Conservation (phyloP, 1,284 basidiomycete species). For the Rhodotorula sp. region DNA sequence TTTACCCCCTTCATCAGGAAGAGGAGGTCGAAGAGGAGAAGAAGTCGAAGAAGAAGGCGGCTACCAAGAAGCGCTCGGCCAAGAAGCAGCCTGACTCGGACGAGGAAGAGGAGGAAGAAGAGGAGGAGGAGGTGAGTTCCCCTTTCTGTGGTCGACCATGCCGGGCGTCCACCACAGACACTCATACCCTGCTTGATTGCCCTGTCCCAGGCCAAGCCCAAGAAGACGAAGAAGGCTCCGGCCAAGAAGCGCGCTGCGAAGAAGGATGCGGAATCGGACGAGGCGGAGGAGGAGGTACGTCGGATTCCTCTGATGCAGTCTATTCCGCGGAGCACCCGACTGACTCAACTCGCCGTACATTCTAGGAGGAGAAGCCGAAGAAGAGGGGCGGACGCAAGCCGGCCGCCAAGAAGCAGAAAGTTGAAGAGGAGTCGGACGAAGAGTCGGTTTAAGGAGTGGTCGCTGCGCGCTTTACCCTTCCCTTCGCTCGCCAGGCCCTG, state of each 20-base stretch:
- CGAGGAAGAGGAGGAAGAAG: slow-evolving; percentile 1
- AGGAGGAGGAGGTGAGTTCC: slow-evolving; percentile 6
- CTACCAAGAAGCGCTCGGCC: slow-evolving; percentile 8
- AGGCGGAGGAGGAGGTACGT: slow-evolving; percentile 4
- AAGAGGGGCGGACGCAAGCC: slow-evolving; percentile 16
- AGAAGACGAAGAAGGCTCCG: slow-evolving; percentile 7
- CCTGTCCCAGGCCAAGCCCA: neutral
- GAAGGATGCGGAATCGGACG: slow-evolving; percentile 3
- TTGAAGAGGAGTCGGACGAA: slow-evolving; percentile 13
- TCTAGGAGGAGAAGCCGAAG: slow-evolving; percentile 7
- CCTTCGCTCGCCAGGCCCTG: neutral
- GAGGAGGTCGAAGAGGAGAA: neutral
- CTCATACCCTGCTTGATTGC: neutral
- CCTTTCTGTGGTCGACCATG: neutral
- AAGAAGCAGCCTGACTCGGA: slow-evolving; percentile 15
- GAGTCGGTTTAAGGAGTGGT: neutral
- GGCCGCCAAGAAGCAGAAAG: slow-evolving; percentile 13
- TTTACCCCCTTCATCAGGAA: too few species aligned
- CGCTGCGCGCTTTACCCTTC: neutral
- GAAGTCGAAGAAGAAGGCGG: slow-evolving; percentile 24
- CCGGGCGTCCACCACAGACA: neutral
- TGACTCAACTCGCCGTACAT: too few species aligned
- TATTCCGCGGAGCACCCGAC: too few species aligned
- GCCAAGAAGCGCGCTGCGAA: slow-evolving; percentile 9
- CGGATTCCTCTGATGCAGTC: neutral